These are phyloP conservation scores for Solidago caesia DNA, from an alignment of 129 eudicot genomes.

Conservation along the genomic window DNA sequence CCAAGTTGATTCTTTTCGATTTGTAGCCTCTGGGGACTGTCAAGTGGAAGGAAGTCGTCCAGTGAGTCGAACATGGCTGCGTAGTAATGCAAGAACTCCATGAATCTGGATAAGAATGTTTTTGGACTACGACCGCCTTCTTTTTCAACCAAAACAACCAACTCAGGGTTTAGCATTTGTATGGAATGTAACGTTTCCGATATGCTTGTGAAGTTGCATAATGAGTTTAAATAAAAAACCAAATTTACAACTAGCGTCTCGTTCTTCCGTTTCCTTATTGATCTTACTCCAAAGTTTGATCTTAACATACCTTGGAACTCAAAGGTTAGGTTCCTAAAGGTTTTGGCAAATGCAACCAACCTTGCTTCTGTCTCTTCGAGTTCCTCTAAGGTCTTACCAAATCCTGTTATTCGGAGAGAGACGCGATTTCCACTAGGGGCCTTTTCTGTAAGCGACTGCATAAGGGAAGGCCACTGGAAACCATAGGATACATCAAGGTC, in stretches of 20 bases:
- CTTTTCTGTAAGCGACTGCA: slow-evolving; percentile 78
- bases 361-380: slow-evolving; percentile 60
- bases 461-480: slow-evolving; percentile 90
- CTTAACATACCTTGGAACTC: slow-evolving; percentile 52
- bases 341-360: slow-evolving; percentile 50
- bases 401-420: slow-evolving; percentile 61
- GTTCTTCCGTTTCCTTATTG: slow-evolving; percentile 38
- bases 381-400: slow-evolving; percentile 50
- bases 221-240: slow-evolving; percentile 43
- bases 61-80: slow-evolving; percentile 79
- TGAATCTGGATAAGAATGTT: slow-evolving; percentile 56
- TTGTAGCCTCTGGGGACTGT: slow-evolving; percentile 50
- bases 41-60: slow-evolving; percentile 64
- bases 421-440: slow-evolving; percentile 35
- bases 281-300: slow-evolving; percentile 28
- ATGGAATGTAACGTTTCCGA: slow-evolving; percentile 49
- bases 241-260: slow-evolving; percentile 60
- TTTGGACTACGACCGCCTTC: slow-evolving; percentile 56
- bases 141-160: slow-evolving; percentile 52
- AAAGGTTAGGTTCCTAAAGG: slow-evolving; percentile 48
- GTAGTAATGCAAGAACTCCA: slow-evolving; percentile 69
- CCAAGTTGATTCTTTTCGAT: slow-evolving; percentile 72
- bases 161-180: slow-evolving; percentile 40
- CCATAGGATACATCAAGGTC: slow-evolving; percentile 73
- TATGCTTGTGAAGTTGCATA: slow-evolving; percentile 35